Percentiles rank a stretch among this genome's conserved stretches.
These are phyloP conservation scores for Fagopyrum homotropicum DNA, from an alignment of 148 eudicot species.

Conservation along the genomic window DNA sequence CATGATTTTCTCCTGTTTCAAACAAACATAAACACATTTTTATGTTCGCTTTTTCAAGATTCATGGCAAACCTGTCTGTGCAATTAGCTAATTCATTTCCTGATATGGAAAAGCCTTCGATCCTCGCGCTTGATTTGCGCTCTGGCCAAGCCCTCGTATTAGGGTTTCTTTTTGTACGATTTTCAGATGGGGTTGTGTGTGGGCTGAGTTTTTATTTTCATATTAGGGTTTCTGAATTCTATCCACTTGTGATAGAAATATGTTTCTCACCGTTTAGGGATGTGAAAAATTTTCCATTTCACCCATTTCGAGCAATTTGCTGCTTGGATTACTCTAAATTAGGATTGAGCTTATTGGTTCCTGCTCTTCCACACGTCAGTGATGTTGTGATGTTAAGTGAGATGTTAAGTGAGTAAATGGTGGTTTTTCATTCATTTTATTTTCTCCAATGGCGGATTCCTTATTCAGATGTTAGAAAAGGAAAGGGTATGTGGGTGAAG, in stretches of 20 bases:
- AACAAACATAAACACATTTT: not conserved
- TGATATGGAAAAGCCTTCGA: too few species aligned
- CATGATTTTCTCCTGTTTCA: not conserved
- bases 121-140: too few species aligned
- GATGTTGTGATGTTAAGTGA: not conserved
- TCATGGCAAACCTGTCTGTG: too few species aligned
- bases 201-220: too few species aligned
- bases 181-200: not conserved
- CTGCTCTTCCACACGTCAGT: not conserved
- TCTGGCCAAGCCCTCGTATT: not conserved
- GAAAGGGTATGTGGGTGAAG: not conserved
- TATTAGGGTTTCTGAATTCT: not conserved
- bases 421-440: not conserved
- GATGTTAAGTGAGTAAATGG: not conserved
- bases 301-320: not conserved
- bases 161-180: not conserved
- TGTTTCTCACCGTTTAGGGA: not conserved
- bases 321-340: not conserved
- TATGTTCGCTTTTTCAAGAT: too few species aligned
- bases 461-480: not conserved
- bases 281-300: not conserved
- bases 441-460: not conserved
- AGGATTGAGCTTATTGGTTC: not conserved
- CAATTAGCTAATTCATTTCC: too few species aligned
- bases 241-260: not conserved